These are phyloP conservation scores for Pythium grandisporangium DNA, from an alignment of 352 stramenopile species.

Conservation along the genomic window DNA sequence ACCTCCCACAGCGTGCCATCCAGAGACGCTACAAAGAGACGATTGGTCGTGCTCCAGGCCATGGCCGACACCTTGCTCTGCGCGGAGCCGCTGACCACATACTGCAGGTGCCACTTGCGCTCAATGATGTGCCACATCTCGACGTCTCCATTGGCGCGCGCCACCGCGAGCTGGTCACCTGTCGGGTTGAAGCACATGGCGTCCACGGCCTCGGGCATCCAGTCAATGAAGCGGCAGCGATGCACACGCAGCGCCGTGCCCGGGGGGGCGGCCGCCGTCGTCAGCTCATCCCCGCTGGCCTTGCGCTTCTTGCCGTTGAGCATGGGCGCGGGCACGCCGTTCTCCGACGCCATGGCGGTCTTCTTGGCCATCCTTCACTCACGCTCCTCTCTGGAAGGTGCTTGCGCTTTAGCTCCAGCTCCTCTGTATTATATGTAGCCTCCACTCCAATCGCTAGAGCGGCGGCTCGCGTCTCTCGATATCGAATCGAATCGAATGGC, in stretches of 20 bases:
- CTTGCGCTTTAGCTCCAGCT: background rate
- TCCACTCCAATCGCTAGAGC: too few species aligned
- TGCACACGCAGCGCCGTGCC: slow-evolving; percentile 47
- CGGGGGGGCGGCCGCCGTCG: background rate
- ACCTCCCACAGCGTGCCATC: slow-evolving; percentile 78
- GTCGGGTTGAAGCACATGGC: slow-evolving; percentile 43
- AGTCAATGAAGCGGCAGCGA: slow-evolving; percentile 80
- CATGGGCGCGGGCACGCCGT: slow-evolving; percentile 7
- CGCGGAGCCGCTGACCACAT: slow-evolving; percentile 50
- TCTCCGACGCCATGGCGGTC: slow-evolving; percentile 1
- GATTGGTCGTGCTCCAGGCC: slow-evolving; percentile 32
- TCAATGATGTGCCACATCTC: slow-evolving; percentile 60
- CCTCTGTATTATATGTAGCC: background rate
- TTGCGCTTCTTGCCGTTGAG: slow-evolving; percentile 52
- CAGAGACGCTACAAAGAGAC: slow-evolving; percentile 61
- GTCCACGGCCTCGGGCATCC: slow-evolving; percentile 68
- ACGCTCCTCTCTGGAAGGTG: too few species aligned
- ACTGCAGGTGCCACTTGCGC: slow-evolving; percentile 65
- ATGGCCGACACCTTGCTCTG: slow-evolving; percentile 67
- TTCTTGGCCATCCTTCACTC: slow-evolving; percentile 5
- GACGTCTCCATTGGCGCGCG: slow-evolving; percentile 69
- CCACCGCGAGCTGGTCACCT: slow-evolving; percentile 60
- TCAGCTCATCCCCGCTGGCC: slow-evolving; percentile 9
- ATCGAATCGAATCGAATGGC: background rate
- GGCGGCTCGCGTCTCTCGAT: too few species aligned